These are phyloP conservation scores for Phalaenopsis equestris DNA, from an alignment of 106 monocot species.

Conservation along the genomic window DNA sequence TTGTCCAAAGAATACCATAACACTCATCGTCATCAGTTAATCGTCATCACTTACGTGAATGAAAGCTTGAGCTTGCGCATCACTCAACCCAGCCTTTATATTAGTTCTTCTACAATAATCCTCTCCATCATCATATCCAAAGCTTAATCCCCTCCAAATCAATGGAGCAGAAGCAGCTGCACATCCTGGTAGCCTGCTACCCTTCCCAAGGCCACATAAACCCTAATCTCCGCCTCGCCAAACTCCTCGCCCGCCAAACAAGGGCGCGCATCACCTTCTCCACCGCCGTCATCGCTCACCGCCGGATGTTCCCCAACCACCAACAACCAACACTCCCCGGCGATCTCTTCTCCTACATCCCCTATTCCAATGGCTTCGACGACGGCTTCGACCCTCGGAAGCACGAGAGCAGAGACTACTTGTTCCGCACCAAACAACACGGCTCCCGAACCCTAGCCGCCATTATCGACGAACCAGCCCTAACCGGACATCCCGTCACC, in stretches of 20 bases:
- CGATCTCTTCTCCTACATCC: neutral
- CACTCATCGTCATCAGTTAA: no score
- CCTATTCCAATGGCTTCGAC: neutral
- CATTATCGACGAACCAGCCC: constrained; percentile 16
- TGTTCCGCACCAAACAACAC: neutral
- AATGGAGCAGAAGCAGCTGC: neutral
- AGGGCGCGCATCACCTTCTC: constrained; percentile 1
- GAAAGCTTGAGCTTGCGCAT: no score
- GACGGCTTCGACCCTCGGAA: constrained; percentile 23
- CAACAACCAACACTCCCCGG: no score
- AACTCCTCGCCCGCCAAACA: neutral
- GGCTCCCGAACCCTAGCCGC: constrained; percentile 17
- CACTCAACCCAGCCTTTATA: no score
- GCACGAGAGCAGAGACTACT: neutral
- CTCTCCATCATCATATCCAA: no score
- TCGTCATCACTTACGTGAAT: no score
- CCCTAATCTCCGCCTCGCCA: neutral
- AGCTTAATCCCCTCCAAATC: no score
- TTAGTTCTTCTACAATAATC: no score
- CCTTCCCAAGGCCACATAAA: neutral
- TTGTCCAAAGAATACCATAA: no score
- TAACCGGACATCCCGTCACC: constrained; percentile 15
- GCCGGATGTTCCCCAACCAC: neutral
- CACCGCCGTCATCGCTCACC: neutral
- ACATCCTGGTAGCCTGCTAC: neutral